phyloP scores from a whole-genome alignment of 176 grass and related monocot genomes.

The Leersia perrieri region DNA sequence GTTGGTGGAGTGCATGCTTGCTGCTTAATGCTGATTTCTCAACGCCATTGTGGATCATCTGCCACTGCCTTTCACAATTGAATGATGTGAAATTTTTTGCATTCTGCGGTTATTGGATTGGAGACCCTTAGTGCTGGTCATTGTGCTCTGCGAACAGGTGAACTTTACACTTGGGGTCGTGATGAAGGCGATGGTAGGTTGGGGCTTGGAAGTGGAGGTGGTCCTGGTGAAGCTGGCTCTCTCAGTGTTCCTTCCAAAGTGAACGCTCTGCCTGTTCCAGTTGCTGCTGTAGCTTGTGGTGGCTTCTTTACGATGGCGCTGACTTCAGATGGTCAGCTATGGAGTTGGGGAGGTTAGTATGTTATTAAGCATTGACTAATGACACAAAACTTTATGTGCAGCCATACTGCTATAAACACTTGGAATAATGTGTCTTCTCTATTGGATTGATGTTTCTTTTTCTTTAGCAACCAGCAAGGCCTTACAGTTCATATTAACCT shows the following conservation, averaged over 20 bases:
- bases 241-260: slow-evolving; percentile 85
- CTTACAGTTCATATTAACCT: background rate
- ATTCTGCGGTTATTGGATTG: background rate
- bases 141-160: slow-evolving; percentile 45
- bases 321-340: slow-evolving; percentile 72
- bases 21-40: background rate
- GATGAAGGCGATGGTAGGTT: slow-evolving; percentile 93
- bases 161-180: slow-evolving; percentile 93
- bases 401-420: background rate
- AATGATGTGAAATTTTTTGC: background rate
- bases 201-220: slow-evolving; percentile 85
- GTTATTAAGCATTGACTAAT: background rate
- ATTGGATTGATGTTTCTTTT: background rate
- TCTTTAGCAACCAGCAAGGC: background rate
- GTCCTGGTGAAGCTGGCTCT: slow-evolving; percentile 93
- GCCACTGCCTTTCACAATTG: background rate
- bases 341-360: slow-evolving; percentile 95
- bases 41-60: background rate
- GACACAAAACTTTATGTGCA: background rate
- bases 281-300: slow-evolving; percentile 72
- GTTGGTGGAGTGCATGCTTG: slow-evolving; percentile 17
- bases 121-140: background rate
- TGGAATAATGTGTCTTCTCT: background rate
- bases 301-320: slow-evolving; percentile 91
- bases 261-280: slow-evolving; percentile 61